Percentiles rank a stretch among this genome's conserved stretches.
Evolutionary conservation across 2,329 filamentous ascomycete species (phyloP).

Genomic region (Paracamarosporium sp.): DNA sequence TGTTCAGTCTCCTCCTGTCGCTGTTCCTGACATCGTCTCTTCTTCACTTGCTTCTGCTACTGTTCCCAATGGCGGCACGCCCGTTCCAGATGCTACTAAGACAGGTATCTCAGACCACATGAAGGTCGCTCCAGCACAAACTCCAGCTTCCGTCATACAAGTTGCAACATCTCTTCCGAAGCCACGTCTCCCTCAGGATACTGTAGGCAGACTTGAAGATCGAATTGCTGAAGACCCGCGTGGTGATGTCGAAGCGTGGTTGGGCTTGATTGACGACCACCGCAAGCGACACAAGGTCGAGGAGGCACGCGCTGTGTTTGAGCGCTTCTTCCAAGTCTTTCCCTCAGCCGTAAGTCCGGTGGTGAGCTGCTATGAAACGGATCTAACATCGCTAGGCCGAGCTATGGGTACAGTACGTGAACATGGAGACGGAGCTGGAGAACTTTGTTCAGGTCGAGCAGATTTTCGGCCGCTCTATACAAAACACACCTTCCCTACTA

Average conservation of each 20-base stretch:
- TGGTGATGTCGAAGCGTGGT: constrained; percentile 91
- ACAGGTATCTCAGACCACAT: constrained; percentile 34
- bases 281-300: constrained; percentile 82
- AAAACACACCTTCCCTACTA: constrained; percentile 80
- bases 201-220: constrained; percentile 82
- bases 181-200: constrained; percentile 72
- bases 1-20: constrained; percentile 45
- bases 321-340: constrained; percentile 86
- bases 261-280: constrained; percentile 84
- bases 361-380: constrained; percentile 9
- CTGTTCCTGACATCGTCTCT: constrained; percentile 54
- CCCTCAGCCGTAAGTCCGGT: constrained; percentile 80
- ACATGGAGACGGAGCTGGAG: constrained; percentile 87
- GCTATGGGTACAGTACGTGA: constrained; percentile 86
- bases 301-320: constrained; percentile 79
- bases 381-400: constrained; percentile 75
- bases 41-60: constrained; percentile 53
- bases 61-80: constrained; percentile 53
- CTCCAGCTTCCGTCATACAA: constrained; percentile 45
- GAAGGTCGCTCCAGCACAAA: constrained; percentile 41
- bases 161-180: constrained; percentile 44
- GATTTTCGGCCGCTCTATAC: constrained; percentile 81
- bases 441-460: constrained; percentile 81
- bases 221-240: constrained; percentile 90
- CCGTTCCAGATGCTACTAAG: constrained; percentile 45